Percentiles rank a stretch among this genome's conserved stretches.
phyloP scores from a whole-genome alignment of 306 rosid species.

The Malus orientalis region DNA sequence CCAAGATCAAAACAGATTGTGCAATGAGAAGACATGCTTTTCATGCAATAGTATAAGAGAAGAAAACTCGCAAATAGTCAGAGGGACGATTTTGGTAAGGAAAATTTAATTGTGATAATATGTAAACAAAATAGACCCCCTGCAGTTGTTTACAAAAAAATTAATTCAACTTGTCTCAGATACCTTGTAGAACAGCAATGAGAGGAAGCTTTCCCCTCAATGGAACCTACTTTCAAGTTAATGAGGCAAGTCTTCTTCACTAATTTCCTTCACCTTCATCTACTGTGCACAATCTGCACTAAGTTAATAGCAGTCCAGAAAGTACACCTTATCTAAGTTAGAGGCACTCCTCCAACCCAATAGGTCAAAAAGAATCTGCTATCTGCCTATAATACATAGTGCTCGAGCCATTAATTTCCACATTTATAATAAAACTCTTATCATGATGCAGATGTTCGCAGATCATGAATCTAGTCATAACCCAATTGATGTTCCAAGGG shows the following conservation, averaged over 20 bases:
- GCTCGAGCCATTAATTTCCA: not conserved
- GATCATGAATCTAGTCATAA: constrained; percentile 61
- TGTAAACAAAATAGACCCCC: constrained; percentile 2
- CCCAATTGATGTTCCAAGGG: constrained; percentile 75
- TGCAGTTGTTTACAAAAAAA: constrained; percentile 11
- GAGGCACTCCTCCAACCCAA: not conserved
- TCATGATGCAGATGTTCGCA: constrained; percentile 65
- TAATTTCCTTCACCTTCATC: not conserved
- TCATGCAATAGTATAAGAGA: constrained; percentile 73
- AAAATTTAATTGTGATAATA: not conserved
- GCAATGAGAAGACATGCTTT: constrained; percentile 57
- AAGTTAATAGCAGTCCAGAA: not conserved
- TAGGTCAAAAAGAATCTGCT: not conserved
- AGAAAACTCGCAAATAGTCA: constrained; percentile 60
- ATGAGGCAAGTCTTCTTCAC: constrained; percentile 46
- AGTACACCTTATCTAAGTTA: not conserved
- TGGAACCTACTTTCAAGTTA: constrained; percentile 91
- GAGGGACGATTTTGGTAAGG: constrained; percentile 85
- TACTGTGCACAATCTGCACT: not conserved
- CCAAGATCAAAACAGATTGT: constrained; percentile 38
- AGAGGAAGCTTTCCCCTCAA: constrained; percentile 92
- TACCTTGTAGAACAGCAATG: constrained; percentile 89
- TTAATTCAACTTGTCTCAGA: constrained; percentile 29
- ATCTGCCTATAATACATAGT: not conserved
- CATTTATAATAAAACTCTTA: not conserved